Evolutionary conservation across 2,329 filamentous ascomycete species (phyloP), one percentile per base, ranked within the genome.

Genomic region (Macroventuria anomochaeta): DNA sequence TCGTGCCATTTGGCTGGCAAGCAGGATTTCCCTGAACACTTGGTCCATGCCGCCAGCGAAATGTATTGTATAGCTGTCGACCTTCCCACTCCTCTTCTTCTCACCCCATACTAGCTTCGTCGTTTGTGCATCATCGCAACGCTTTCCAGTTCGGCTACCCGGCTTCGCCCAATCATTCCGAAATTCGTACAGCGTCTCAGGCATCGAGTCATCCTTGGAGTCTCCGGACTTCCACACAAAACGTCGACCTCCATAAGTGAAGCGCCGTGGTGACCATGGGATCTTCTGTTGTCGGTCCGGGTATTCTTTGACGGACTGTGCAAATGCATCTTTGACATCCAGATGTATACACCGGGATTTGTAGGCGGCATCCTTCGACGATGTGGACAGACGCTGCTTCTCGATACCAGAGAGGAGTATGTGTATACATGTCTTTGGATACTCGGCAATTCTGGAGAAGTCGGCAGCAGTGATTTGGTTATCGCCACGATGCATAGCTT

Each of bases 141-240:
- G 61, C 59, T 74, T 74, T 40, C 71, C 71, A 11, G 69, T 72
- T 33, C 71, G 53, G 57, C 69, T 72, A 7, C 70, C 70, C 17
- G 71, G 69, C 57, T 73, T 73, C 8, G 68, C 63, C 65, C 65
- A 72, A 38, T 73, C 70, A 25, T 61, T 63, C 23, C 63, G 62
- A 43, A 69, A 74, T 46, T 74, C 71, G 56, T 73, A 74, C 18
- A 74, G 60, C 4, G 70, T 72, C 60, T 74, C 71, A 5, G 70
- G 70, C 71, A 74, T 74, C 5, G 70, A 69, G 31, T 82, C 79
- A 57, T 83, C 80, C 64, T 82, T 68, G 2, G 78, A 75, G 18
- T 74, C 63, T 17, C 74, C 77, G 7, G 70, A 71, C 29, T 68
- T 79, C 77, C 79, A 83, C 17, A 76, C 71, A 49, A 74, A 74